Evolutionary conservation across 2,329 filamentous ascomycete genomes (phyloP).

Genomic region (Hypocreales sp.): DNA sequence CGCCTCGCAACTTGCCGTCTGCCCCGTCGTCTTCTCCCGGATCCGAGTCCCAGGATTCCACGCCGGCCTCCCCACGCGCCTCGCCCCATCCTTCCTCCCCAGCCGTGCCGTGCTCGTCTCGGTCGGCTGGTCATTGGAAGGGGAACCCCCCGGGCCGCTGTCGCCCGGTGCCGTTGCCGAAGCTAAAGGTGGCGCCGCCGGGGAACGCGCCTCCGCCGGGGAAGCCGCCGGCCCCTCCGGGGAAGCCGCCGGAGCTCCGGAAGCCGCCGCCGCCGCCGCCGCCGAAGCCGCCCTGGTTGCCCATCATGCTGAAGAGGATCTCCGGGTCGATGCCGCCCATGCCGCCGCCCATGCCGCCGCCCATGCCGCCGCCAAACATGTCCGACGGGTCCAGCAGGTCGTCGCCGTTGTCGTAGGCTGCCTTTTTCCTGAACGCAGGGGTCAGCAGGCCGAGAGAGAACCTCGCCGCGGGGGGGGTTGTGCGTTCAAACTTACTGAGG

Average conservation of each 20-base stretch:
- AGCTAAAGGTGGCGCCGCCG: conserved; percentile 34
- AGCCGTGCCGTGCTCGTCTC: conserved; percentile 17
- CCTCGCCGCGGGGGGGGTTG: neutral
- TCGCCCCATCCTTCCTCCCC: conserved; percentile 12
- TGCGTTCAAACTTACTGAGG: conserved; percentile 53
- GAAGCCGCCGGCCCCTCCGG: conserved; percentile 32
- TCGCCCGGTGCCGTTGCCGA: conserved; percentile 20
- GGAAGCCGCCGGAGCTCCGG: conserved; percentile 35
- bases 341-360: conserved; percentile 48
- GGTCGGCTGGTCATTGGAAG: conserved; percentile 34
- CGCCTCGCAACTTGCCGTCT: conserved; percentile 12
- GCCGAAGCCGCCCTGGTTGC: conserved; percentile 40
- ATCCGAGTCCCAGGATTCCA: conserved; percentile 8
- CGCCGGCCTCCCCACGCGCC: too few relatives aligned
- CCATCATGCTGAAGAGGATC: conserved; percentile 76
- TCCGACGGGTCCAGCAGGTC: conserved; percentile 80
- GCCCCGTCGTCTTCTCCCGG: conserved; percentile 4
- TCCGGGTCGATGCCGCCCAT: conserved; percentile 60
- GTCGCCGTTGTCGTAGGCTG: conserved; percentile 81
- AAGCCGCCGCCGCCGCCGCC: conserved; percentile 25
- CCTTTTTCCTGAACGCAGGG: conserved; percentile 52
- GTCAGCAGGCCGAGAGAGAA: too few relatives aligned
- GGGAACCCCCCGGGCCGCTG: conserved; percentile 23
- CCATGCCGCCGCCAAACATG: conserved; percentile 62
- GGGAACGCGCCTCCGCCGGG: conserved; percentile 20